Evolutionary conservation across 768 basidiomycete species (phyloP).

Genomic region (Omphalotus guepiniiformis): DNA sequence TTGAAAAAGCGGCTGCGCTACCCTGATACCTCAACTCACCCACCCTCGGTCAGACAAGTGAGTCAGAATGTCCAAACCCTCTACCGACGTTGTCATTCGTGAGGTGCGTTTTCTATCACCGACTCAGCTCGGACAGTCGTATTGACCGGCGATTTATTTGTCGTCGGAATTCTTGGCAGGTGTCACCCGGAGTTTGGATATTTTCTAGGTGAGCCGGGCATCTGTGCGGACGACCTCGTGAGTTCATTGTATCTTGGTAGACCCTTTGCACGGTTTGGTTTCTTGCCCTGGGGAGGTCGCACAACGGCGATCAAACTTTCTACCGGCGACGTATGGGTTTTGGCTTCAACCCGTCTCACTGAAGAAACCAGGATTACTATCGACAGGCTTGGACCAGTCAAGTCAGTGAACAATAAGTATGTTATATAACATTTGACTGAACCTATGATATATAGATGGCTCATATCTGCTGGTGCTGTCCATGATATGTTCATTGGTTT

Average conservation of each 20-base stretch:
- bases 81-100: slow-evolving; percentile 39
- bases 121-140: background rate
- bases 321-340: slow-evolving; percentile 70
- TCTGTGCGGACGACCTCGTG: slow-evolving; percentile 14
- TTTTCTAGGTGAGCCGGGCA: slow-evolving; percentile 49
- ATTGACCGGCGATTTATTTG: background rate
- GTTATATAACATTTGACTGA: background rate
- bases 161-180: slow-evolving; percentile 27
- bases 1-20: too few species aligned
- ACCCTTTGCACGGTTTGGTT: slow-evolving; percentile 61
- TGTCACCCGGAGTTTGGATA: slow-evolving; percentile 53
- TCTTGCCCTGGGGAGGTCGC: slow-evolving; percentile 77
- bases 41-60: too few species aligned
- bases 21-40: too few species aligned
- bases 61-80: too few species aligned
- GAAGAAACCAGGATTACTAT: slow-evolving; percentile 60
- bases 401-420: slow-evolving; percentile 31
- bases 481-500: slow-evolving; percentile 59
- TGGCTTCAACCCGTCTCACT: slow-evolving; percentile 76
- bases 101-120: slow-evolving; percentile 26
- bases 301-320: slow-evolving; percentile 74
- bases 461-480: slow-evolving; percentile 52
- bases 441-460: slow-evolving; percentile 35
- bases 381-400: slow-evolving; percentile 63
- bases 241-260: slow-evolving; percentile 27